Percentiles rank a stretch among this genome's conserved stretches.
These are phyloP conservation scores for Gilbertella persicaria DNA, from an alignment of 371 early-diverging fungal species.

Conservation along the genomic window DNA sequence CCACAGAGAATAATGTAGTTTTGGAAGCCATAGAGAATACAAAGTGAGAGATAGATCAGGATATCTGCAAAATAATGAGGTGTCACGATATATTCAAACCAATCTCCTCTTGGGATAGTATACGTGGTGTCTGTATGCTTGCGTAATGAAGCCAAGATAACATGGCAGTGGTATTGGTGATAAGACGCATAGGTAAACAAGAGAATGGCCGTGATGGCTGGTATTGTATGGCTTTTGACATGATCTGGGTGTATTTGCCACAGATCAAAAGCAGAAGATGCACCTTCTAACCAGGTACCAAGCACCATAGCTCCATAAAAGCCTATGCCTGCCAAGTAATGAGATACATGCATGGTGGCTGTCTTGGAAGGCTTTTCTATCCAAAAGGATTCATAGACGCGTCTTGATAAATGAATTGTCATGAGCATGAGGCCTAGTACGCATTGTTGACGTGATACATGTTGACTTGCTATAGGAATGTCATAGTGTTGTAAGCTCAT, in stretches of 20 bases:
- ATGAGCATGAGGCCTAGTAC: constrained; percentile 51
- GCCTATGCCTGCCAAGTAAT: constrained; percentile 67
- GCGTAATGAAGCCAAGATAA: constrained; percentile 64
- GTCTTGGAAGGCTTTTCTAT: constrained; percentile 56
- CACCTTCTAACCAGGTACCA: constrained; percentile 51
- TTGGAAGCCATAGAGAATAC: constrained; percentile 32
- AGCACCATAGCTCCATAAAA: constrained; percentile 65
- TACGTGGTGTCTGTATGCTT: constrained; percentile 27
- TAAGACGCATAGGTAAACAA: constrained; percentile 55
- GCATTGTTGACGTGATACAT: constrained; percentile 22
- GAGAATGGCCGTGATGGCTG: constrained; percentile 12
- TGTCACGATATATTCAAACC: constrained; percentile 66
- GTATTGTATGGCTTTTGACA: background rate
- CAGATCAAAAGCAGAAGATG: constrained; percentile 23
- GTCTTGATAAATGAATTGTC: constrained; percentile 54
- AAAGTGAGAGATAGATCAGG: constrained; percentile 63
- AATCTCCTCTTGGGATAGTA: constrained; percentile 68
- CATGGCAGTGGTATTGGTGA: constrained; percentile 70
- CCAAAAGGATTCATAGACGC: constrained; percentile 66
- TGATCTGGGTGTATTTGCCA: constrained; percentile 8
- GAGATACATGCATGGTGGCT: constrained; percentile 69
- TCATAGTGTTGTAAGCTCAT: constrained; percentile 1
- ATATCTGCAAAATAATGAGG: constrained; percentile 81
- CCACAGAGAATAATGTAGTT: constrained; percentile 42
- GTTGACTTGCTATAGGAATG: constrained; percentile 5